Evolutionary conservation across 1,284 basidiomycete species (phyloP), one percentile per base, ranked within the genome.

Genomic region (Leccinum proximum): DNA sequence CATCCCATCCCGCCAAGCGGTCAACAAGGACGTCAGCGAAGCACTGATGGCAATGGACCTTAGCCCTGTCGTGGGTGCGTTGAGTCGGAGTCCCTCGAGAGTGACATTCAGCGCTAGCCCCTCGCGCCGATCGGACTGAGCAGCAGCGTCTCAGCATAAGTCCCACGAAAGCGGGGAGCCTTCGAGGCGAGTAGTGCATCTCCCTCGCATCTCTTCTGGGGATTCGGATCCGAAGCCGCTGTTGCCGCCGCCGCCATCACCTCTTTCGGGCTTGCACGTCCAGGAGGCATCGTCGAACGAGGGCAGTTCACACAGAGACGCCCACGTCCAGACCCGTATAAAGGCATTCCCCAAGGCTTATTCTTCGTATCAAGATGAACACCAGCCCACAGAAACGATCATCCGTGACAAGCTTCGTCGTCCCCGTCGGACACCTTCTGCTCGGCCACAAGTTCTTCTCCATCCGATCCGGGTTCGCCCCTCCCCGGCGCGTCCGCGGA

Each of bases 401-500:
- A 48, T 65, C 70, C 6, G 62, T 10, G 11, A 45, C 60, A 4
- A 53, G 60, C 33, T 60, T 65, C 45, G n/a, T 64, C 61, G 69
- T 45, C 11, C 69, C 68, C 13, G 56, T 62, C 56, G 60, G 63
- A 38, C 64, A 70, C 42, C 60, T 42, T 4, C 16, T 64, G 58
- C 63, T 72, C 40, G 66, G 72, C 1, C 63, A 58, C 65, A 69
- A 37, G 58, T 59, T 70, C 3, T n/a, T 72, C 22, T 58, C 65
- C 26, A 66, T 74, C 74, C 72, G 0, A 73, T 75, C n/a, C 79
- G 81, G 16, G 70, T 80, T 18, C 73, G 81, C 10, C 60, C 76
- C 16, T 76, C 72, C 59, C 53, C 81, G 3, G 74, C 81, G 37
- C 80, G 86, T 5, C 83, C 87, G 7, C 76, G 82, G 70, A 89